These are phyloP conservation scores for Mucor circinelloides DNA, from an alignment of 371 early-diverging fungal species.

Conservation along the genomic window DNA sequence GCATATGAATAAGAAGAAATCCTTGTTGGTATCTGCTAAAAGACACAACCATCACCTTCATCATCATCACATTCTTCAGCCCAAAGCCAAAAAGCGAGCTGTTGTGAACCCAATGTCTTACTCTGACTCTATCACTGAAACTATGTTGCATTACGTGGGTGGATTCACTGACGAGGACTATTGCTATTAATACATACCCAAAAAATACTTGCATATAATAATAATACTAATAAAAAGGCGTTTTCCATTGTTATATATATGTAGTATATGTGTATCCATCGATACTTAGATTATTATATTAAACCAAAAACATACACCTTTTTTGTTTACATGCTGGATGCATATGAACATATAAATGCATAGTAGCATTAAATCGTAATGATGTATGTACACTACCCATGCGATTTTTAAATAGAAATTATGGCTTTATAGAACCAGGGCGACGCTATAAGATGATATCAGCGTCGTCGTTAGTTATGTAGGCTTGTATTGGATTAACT, in stretches of 20 bases:
- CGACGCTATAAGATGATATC: too few relatives aligned
- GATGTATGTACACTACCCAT: neutral
- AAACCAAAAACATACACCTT: neutral
- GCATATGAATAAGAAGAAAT: neutral
- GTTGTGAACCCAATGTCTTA: neutral
- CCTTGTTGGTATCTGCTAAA: neutral
- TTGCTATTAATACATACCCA: neutral
- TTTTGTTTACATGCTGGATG: neutral
- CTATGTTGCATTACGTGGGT: conserved; percentile 17
- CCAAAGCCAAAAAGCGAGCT: neutral
- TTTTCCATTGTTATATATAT: neutral
- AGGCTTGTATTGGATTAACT: too few relatives aligned
- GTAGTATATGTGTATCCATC: neutral
- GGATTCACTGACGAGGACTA: conserved; percentile 8
- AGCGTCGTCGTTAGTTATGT: too few relatives aligned
- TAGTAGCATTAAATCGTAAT: neutral
- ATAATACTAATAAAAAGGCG: neutral
- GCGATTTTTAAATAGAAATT: neutral
- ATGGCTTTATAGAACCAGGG: too few relatives aligned
- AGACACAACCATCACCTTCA: neutral
- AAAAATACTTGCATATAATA: neutral
- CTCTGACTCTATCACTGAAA: conserved; percentile 10
- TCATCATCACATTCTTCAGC: neutral
- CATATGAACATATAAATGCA: neutral
- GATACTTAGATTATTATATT: neutral